Evolutionary conservation across 1,284 basidiomycete species (phyloP).

Genomic region (Rhizoctonia solani): DNA sequence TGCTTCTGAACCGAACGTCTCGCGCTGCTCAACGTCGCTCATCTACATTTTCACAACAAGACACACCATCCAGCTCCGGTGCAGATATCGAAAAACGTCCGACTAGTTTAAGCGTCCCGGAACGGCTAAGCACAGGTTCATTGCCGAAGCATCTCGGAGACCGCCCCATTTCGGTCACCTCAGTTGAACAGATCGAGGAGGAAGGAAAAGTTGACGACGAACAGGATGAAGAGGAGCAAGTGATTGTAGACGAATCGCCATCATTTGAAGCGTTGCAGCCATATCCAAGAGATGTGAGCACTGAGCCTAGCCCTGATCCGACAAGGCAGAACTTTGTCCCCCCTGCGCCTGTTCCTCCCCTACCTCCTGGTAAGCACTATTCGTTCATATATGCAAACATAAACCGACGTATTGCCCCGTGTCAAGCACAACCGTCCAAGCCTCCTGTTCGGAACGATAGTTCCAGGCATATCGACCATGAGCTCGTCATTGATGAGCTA

Average conservation of each 20-base stretch:
- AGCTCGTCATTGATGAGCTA: constrained; percentile 12
- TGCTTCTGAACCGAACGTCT: constrained; percentile 18
- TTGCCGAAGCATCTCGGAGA: neutral
- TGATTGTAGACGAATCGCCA: constrained; percentile 3
- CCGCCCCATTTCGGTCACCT: constrained; percentile 2
- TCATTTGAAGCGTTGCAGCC: constrained; percentile 17
- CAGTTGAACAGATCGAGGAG: constrained; percentile 1
- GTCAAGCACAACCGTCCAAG: neutral
- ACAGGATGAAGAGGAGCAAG: constrained; percentile 3
- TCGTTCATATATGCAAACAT: neutral
- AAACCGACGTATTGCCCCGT: neutral
- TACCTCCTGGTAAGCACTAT: neutral
- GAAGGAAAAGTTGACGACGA: constrained; percentile 10
- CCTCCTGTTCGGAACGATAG: constrained; percentile 3
- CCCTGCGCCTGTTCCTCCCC: neutral
- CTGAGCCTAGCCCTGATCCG: constrained; percentile 24
- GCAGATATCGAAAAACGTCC: neutral
- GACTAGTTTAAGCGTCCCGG: constrained; percentile 4
- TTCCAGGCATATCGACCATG: constrained; percentile 22
- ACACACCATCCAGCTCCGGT: neutral
- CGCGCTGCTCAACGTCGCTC: constrained; percentile 9
- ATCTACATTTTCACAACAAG: neutral
- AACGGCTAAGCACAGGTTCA: constrained; percentile 3
- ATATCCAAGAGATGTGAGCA: constrained; percentile 27
- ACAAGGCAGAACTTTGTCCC: neutral